Evolutionary conservation across 805 yeast genomes (phyloP).

Genomic region (Metschnikowia noctiluminum): DNA sequence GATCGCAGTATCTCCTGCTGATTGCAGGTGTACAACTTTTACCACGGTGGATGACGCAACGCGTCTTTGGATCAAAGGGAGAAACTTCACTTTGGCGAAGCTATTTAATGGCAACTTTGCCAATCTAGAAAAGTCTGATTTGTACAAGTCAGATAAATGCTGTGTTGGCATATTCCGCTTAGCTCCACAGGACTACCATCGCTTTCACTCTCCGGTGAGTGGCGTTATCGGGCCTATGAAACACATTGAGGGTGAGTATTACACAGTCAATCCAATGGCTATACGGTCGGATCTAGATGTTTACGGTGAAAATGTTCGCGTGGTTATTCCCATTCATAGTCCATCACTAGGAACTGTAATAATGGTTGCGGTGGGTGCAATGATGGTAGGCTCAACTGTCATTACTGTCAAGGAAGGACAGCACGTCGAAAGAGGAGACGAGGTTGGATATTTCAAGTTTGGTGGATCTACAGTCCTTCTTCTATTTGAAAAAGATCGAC

Average conservation of each 20-base stretch:
- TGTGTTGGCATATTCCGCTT: slow-evolving; percentile 77
- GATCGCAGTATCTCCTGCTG: slow-evolving; percentile 77
- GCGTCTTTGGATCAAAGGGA: slow-evolving; percentile 85
- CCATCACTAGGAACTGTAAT: slow-evolving; percentile 73
- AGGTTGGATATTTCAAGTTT: slow-evolving; percentile 90
- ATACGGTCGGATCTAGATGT: slow-evolving; percentile 84
- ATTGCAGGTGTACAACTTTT: slow-evolving; percentile 78
- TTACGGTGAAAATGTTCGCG: slow-evolving; percentile 86
- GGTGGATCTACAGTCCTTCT: slow-evolving; percentile 89
- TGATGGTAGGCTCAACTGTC: slow-evolving; percentile 96
- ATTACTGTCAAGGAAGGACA: slow-evolving; percentile 65
- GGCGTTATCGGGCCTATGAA: slow-evolving; percentile 67
- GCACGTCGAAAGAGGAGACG: slow-evolving; percentile 64
- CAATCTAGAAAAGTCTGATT: slow-evolving; percentile 36
- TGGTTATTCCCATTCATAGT: slow-evolving; percentile 72
- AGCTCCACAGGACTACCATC: slow-evolving; percentile 96
- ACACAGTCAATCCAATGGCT: slow-evolving; percentile 98
- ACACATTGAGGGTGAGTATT: slow-evolving; percentile 83
- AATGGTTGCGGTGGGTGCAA: slow-evolving; percentile 88
- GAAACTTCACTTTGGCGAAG: slow-evolving; percentile 63
- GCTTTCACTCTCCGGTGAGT: slow-evolving; percentile 85
- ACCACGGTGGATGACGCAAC: slow-evolving; percentile 58
- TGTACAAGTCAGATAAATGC: slow-evolving; percentile 41
- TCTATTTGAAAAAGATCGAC: slow-evolving; percentile 49
- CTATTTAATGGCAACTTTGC: slow-evolving; percentile 50